phyloP scores from a whole-genome alignment of 2,329 filamentous ascomycete species.

The Monilinia aucupariae region DNA sequence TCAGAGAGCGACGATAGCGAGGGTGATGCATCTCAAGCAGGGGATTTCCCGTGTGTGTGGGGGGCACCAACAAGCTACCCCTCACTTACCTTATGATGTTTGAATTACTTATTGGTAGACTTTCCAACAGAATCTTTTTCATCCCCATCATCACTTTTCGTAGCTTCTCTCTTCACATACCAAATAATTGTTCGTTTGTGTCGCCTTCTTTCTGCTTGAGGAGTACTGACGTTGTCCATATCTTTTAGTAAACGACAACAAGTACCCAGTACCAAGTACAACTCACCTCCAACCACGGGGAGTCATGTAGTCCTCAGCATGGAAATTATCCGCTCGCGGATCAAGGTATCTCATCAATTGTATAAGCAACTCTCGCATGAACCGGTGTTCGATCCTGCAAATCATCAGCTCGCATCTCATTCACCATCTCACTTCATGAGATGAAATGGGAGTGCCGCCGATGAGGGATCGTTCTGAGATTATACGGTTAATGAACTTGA shows the following conservation, averaged over 20 bases:
- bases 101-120: neutral
- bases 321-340: conserved; percentile 34
- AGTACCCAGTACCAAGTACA: conserved; percentile 29
- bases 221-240: neutral
- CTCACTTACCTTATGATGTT: conserved; percentile 1
- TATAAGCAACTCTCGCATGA: conserved; percentile 50
- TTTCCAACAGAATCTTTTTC: neutral
- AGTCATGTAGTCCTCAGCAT: conserved; percentile 32
- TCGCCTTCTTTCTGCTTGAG: neutral
- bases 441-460: conserved; percentile 31
- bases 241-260: conserved; percentile 14
- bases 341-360: conserved; percentile 37
- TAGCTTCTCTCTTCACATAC: neutral
- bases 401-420: conserved; percentile 30
- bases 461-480: conserved; percentile 61
- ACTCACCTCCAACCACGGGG: conserved; percentile 19
- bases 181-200: conserved; percentile 7
- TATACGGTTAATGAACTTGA: conserved; percentile 90
- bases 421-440: conserved; percentile 25
- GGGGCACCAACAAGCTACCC: conserved; percentile 12
- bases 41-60: neutral
- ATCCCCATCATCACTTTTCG: neutral
- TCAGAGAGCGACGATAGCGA: conserved; percentile 8
- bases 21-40: neutral
- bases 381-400: conserved; percentile 54